Base-by-base conservation (phyloP, 441 rosid genomes). In the Gossypium trilobum region DNA sequence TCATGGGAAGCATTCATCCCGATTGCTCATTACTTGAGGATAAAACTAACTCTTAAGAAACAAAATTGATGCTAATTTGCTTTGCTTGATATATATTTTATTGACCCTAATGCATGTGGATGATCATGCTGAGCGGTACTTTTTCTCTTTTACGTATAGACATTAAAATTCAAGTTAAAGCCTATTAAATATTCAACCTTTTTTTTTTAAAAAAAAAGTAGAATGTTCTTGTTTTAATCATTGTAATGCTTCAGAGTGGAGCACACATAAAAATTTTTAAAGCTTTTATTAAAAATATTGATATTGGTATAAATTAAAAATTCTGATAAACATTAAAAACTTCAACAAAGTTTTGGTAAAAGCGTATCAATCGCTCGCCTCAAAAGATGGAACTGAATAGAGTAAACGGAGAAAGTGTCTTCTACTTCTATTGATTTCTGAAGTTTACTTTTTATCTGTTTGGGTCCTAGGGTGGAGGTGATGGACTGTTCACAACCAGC, bases 1-100 rank as follows among this genome's bases (percentile, higher is more conserved):
- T 77, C 22, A 13, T 36, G 7, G 64, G 56, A 4, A 1, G 61
- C 8, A 14, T 27, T 7, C 9, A 39, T 19, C 52, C 59, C 0
- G 5, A 17, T 16, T 50, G 14, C 33, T 52, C 64, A 46, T 56
- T 29, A 2, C n/a, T 16, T 42, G 2, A 73, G 56, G 76, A 65
- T 66, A 60, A 72, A 81, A 51, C 67, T 16, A 73, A 65, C 62
- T 70, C 5, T 57, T 25, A 39, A 31, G 62, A 72, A 57, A 44
- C 74, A 59, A 16, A 54, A 60, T 60, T 44, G 23, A 71, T 3
- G 20, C 20, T 19, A 22, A 13, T 22, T 44, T 22, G 10, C 48
- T 6, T 6, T 60, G 7, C 13, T 20, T 22, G 29, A 19, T 63
- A 19, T 63, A 10, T 65, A 20, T 11, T 44, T 42, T n/a, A 4